A percentile compares a stretch with the other conserved stretches of the same genome.
Conservation (phyloP, 257 asterid genomes). For the Thymus mandschuricus region DNA sequence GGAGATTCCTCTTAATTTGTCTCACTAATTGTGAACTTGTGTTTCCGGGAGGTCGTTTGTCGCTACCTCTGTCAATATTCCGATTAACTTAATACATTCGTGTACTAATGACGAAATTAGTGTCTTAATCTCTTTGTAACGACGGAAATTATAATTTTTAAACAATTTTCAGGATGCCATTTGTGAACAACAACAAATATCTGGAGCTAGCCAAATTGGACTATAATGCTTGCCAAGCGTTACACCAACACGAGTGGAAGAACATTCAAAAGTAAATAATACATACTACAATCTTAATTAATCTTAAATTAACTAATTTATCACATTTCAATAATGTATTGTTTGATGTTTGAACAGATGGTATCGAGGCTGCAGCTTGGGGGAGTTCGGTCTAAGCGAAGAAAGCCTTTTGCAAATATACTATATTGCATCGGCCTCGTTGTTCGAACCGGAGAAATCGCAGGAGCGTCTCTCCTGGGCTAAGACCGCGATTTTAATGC, state of each 20-base stretch:
- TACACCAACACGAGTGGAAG: slow-evolving; percentile 76
- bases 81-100: too few species aligned
- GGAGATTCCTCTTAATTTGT: slow-evolving; percentile 21
- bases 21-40: not conserved
- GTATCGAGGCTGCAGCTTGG: slow-evolving; percentile 49
- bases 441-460: slow-evolving; percentile 68
- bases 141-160: not conserved
- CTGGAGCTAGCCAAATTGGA: slow-evolving; percentile 78
- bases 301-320: too few species aligned
- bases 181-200: slow-evolving; percentile 66
- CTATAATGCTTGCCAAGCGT: slow-evolving; percentile 68
- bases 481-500: slow-evolving; percentile 61
- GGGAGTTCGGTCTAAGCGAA: slow-evolving; percentile 49
- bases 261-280: slow-evolving; percentile 57
- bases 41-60: not conserved
- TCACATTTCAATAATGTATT: not conserved
- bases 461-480: slow-evolving; percentile 72
- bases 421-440: slow-evolving; percentile 56
- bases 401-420: slow-evolving; percentile 43
- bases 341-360: slow-evolving; percentile 47
- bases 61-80: not conserved
- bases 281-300: too few species aligned
- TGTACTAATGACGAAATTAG: too few species aligned
- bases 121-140: too few species aligned
- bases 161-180: slow-evolving; percentile 61